Base-by-base conservation (phyloP, 768 basidiomycete genomes). In the Cubamyces sp. region DNA sequence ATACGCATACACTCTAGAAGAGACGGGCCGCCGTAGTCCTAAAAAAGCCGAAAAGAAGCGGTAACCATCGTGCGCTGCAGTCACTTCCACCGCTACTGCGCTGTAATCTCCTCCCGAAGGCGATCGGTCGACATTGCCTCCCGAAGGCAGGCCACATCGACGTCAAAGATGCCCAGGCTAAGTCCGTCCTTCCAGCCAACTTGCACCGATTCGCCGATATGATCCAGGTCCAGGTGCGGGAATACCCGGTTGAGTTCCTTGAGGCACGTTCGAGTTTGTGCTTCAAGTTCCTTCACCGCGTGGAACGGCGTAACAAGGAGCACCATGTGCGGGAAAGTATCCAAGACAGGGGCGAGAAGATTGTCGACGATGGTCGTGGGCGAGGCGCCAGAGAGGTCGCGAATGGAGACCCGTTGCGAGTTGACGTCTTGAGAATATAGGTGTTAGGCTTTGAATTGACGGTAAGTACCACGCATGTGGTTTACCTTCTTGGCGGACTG, bases 201-300 rank as follows among this genome's bases (percentile, higher is more conserved):
- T 43, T 62, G 70, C 19, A 73, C 42, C 48, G 69, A 71, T 60
- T 77, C 76, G 12, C 68, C 51, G 25, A 79, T 52, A 54, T 77
- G 76, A 61, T 79, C 77, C 28, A 79, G 48, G 61, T 76, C 76
- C 11, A 79, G 76, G 54, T 79, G 78, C 2, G 76, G 74, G 50
- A 70, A 77, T 43, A 78, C 67, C 47, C 66, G 64, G 54, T 56
- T 43, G 30, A 73, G 30, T 5, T 69, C 51, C 18, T 49, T 15
- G n/a, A 74, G 62, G 64, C 74, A 78, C 34, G 52, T 55, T n/a
- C 58, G 60, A 7, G 71, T 30, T 8, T 48, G 37, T 3, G 19
- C 21, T 8, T 68, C 66, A 7, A 78, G 55, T 18, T 34, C 62
- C 41, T 54, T 46, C 47, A 66, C 64, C 55, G 76, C 68, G 30